A percentile compares a stretch with the other conserved stretches of the same genome.
Evolutionary conservation across 1,139 yeast species (phyloP).

Genomic region (Magnusiomyces ingens): DNA sequence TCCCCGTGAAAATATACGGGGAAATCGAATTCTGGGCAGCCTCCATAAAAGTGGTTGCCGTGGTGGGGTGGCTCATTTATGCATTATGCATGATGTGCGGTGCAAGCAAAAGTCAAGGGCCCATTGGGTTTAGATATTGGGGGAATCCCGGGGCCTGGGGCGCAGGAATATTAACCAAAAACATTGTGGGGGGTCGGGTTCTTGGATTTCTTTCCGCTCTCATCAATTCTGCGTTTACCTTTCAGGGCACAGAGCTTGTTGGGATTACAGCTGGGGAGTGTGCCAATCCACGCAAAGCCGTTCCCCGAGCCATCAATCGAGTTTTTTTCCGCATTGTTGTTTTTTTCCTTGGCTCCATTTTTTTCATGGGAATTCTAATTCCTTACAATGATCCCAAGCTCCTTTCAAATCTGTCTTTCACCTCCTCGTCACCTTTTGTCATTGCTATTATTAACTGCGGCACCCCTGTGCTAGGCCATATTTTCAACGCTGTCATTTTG

Average conservation of each 20-base stretch:
- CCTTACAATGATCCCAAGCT: slow-evolving; percentile 43
- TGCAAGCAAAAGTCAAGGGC: slow-evolving; percentile 45
- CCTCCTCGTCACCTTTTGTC: slow-evolving; percentile 74
- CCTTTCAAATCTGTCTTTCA: slow-evolving; percentile 39
- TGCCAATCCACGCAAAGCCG: slow-evolving; percentile 48
- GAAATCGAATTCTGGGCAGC: slow-evolving; percentile 67
- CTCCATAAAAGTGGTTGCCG: slow-evolving; percentile 48
- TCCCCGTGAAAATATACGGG: slow-evolving; percentile 53
- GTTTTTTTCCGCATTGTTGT: slow-evolving; percentile 51
- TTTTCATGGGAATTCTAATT: slow-evolving; percentile 43
- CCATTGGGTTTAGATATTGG: slow-evolving; percentile 49
- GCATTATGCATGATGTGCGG: slow-evolving; percentile 57
- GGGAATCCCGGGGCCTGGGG: slow-evolving; percentile 29
- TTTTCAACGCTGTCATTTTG: slow-evolving; percentile 69
- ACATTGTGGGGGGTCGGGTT: slow-evolving; percentile 38
- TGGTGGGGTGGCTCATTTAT: slow-evolving; percentile 49
- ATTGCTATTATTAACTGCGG: slow-evolving; percentile 62
- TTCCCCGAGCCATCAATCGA: slow-evolving; percentile 52
- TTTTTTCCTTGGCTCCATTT: slow-evolving; percentile 40
- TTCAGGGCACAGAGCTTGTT: slow-evolving; percentile 61
- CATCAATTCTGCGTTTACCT: slow-evolving; percentile 60
- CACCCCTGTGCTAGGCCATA: slow-evolving; percentile 45
- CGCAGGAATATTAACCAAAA: slow-evolving; percentile 46
- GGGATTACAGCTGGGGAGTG: slow-evolving; percentile 65
- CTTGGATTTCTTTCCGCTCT: slow-evolving; percentile 45